phyloP scores from a whole-genome alignment of 2,329 filamentous ascomycete genomes.

The Geosmithia flava region DNA sequence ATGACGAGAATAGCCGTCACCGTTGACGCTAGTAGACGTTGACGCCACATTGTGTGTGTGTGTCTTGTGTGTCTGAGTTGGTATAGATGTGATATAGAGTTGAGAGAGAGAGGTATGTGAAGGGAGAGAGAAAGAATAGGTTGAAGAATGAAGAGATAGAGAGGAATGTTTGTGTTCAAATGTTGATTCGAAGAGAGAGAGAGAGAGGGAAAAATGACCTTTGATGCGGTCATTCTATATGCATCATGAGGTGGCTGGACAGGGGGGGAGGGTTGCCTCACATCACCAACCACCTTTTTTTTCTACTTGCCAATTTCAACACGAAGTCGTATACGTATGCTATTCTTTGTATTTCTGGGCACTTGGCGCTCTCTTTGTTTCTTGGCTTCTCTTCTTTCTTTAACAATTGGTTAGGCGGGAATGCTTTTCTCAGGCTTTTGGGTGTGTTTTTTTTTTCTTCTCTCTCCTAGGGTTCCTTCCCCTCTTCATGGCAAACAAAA shows the following conservation, averaged over 20 bases:
- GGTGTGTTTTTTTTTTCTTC: too few species aligned
- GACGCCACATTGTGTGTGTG: slow-evolving; percentile 1
- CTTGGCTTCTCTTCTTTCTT: neutral
- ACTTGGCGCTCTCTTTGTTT: too few species aligned
- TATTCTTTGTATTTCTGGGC: too few species aligned
- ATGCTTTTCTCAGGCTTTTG: too few species aligned
- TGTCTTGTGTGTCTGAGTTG: neutral
- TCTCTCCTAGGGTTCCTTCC: too few species aligned
- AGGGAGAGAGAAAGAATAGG: neutral
- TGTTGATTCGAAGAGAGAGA: neutral
- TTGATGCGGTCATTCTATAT: neutral
- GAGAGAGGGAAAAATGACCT: too few species aligned
- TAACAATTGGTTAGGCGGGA: too few species aligned
- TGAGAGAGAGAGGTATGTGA: neutral
- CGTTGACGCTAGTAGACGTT: neutral
- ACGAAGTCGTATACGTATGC: neutral
- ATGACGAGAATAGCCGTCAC: slow-evolving; percentile 9
- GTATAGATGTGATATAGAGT: neutral
- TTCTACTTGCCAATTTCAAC: neutral
- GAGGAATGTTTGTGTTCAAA: neutral
- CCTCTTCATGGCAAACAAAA: neutral
- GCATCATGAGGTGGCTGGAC: neutral
- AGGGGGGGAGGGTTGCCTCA: too few species aligned
- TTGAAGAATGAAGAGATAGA: neutral
- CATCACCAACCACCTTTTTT: neutral